Evolutionary conservation across 2,329 filamentous ascomycete species (phyloP), one percentile per base, ranked within the genome.

Genomic region (Aaosphaeria arxii): DNA sequence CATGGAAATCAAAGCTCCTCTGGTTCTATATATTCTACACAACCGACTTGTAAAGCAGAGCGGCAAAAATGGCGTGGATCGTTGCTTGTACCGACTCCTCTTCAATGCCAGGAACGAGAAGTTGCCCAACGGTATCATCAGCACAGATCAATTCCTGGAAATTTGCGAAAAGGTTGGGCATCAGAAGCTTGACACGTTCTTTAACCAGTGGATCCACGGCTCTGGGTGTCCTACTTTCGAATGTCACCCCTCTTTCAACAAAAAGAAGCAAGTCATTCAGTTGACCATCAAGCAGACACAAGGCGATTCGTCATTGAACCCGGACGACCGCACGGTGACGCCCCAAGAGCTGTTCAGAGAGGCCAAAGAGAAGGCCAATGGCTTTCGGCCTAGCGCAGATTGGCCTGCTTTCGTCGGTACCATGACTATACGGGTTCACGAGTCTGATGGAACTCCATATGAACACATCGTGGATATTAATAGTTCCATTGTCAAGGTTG

Each of bases 381-480:
- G 82, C 31, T 80, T 95, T 33, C 84, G 84, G 48, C 80, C 84
- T 11, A 86, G 84, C 11, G 80, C 84, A 45, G 74, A 89, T 11
- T 88, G 89, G 55, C 81, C 85, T n/a, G 80, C 89, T 1, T 97
- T 97, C 62, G 94, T 91, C 44, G 94, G 94, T 0, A 92, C 94
- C 0, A 96, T 99, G 89, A 99, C 94, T 0, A 92, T 99, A 54
- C 82, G 94, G 31, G 96, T 99, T 53, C 94, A 99, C 72, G 94
- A 99, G 74, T 94, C 94, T 28, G 95, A 99, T 63, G 94, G 94
- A 7, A 97, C 94, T 0, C 94, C 94, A 2, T 99, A 99, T 64
- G 94, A 99, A 67, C 94, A 99, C 65, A 96, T 96, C 53, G 86
- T 97, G 31, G 90, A 96, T 61, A 95, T 99, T 65, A 91, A 91